A percentile compares a stretch with the other conserved stretches of the same genome.
phyloP scores from a whole-genome alignment of 768 basidiomycete species.

The Paxillus rubicundulus region DNA sequence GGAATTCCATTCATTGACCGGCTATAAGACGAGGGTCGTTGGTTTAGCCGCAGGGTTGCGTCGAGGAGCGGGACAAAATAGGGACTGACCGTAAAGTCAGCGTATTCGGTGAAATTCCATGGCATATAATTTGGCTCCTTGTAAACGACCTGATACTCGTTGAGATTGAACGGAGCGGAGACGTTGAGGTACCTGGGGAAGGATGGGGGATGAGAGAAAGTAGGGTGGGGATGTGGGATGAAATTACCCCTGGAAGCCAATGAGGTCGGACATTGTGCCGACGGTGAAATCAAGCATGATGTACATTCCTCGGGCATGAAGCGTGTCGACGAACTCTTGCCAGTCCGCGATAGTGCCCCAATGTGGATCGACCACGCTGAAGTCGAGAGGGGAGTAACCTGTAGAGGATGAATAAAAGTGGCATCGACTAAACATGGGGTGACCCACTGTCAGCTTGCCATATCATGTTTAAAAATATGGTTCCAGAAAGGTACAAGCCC shows the following conservation, averaged over 20 bases:
- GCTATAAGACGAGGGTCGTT: constrained; percentile 35
- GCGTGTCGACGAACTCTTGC: constrained; percentile 66
- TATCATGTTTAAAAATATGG: constrained; percentile 92
- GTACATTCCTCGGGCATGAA: constrained; percentile 86
- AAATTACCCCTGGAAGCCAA: constrained; percentile 79
- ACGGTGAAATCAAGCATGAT: constrained; percentile 93
- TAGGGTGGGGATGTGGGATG: constrained; percentile 2
- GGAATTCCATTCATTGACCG: constrained; percentile 65
- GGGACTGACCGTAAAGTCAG: constrained; percentile 66
- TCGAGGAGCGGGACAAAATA: not conserved
- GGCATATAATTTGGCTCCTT: constrained; percentile 74
- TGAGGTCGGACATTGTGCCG: constrained; percentile 85
- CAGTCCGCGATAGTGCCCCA: constrained; percentile 86
- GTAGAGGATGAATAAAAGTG: not conserved
- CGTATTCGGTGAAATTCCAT: constrained; percentile 84
- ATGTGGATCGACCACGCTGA: constrained; percentile 87
- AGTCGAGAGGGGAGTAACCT: constrained; percentile 92
- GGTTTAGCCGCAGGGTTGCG: too few relatives aligned
- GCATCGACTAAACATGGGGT: not conserved
- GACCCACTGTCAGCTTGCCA: constrained; percentile 93
- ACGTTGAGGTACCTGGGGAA: constrained; percentile 59
- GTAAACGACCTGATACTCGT: constrained; percentile 73
- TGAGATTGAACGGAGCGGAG: constrained; percentile 74
- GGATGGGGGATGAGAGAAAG: constrained; percentile 11
- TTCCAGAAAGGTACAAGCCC: constrained; percentile 89